Conservation (phyloP, 2,329 filamentous ascomycete genomes). For the Hypoxylon sp. region DNA sequence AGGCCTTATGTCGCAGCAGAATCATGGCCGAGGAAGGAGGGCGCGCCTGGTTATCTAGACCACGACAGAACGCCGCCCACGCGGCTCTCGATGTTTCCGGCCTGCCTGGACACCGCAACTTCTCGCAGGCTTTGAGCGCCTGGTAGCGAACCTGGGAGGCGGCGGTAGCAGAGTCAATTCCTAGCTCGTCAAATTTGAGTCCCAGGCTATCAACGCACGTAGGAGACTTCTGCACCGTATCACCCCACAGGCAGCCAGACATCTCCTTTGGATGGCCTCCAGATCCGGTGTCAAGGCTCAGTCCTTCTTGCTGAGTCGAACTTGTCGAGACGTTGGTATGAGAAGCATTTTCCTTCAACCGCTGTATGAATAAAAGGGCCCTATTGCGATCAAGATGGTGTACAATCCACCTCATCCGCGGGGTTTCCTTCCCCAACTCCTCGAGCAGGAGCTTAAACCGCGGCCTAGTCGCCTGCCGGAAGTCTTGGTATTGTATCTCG, state of each 20-base stretch:
- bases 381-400: slow-evolving; percentile 6
- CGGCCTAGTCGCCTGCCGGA: slow-evolving; percentile 2
- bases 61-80: slow-evolving; percentile 27
- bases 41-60: slow-evolving; percentile 6
- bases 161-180: neutral
- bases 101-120: neutral
- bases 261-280: slow-evolving; percentile 9
- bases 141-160: slow-evolving; percentile 16
- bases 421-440: slow-evolving; percentile 15
- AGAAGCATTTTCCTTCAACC: neutral
- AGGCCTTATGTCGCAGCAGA: slow-evolving; percentile 23
- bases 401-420: slow-evolving; percentile 16
- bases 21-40: slow-evolving; percentile 8
- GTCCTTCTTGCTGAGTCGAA: neutral
- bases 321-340: neutral
- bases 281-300: neutral
- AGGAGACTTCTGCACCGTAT: neutral
- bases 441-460: slow-evolving; percentile 6
- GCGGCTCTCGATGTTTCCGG: neutral
- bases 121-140: slow-evolving; percentile 16
- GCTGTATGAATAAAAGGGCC: slow-evolving; percentile 2
- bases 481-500: slow-evolving; percentile 3
- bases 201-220: neutral
- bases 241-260: slow-evolving; percentile 12
- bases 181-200: neutral